Base-by-base conservation (phyloP, 768 basidiomycete species). In the Dacryopinax primogenitus region DNA sequence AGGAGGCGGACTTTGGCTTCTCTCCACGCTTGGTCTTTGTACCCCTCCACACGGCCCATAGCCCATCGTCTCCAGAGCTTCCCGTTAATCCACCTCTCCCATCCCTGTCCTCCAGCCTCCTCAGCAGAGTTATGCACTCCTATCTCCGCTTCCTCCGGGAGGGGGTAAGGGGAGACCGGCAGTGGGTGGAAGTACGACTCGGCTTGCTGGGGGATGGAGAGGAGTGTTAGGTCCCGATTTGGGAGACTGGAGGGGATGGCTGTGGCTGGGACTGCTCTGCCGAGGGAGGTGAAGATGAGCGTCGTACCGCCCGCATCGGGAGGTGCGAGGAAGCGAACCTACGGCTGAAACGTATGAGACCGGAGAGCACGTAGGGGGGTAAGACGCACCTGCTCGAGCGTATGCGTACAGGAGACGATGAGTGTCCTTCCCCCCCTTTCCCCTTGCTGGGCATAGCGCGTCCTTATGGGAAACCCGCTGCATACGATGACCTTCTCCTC, bases 111-210 rank as follows among this genome's bases (percentile, higher is more conserved):
- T 21, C 65, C 68, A 18, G 3, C 30, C 51, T 58, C 74, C 63
- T 81, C 77, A n/a, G 76, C 70, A 35, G 85, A 82, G 64, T 84
- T 79, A 68, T 85, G 84, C 9, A 80, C 80, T 18, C 77, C 77
- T n/a, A 86, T 75, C 0, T 71, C 63, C 0, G 82, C 78, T 1
- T 77, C 78, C 1, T 73, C 71, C 0, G 76, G 78, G 1, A 77
- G 79, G 0, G 86, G 85, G 72, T 85, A 88, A 2, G 83, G 85
- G 26, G 82, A 84, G 23, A 87, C 76, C 2, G 86, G 84, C 3
- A 87, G 77, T 1, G 82, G 73, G 21, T 75, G 78, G 18, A 81
- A 71, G 6, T 74, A 62, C 30, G 58, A 65, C 69, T 62, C 58
- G 70, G 72, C 35, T 16, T 51, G 33, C 18, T 73, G 30, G 0